A percentile compares a stretch with the other conserved stretches of the same genome.
These are phyloP conservation scores for Thermochaetoides thermophila DNA, from an alignment of 495 filamentous ascomycete species.

Conservation along the genomic window DNA sequence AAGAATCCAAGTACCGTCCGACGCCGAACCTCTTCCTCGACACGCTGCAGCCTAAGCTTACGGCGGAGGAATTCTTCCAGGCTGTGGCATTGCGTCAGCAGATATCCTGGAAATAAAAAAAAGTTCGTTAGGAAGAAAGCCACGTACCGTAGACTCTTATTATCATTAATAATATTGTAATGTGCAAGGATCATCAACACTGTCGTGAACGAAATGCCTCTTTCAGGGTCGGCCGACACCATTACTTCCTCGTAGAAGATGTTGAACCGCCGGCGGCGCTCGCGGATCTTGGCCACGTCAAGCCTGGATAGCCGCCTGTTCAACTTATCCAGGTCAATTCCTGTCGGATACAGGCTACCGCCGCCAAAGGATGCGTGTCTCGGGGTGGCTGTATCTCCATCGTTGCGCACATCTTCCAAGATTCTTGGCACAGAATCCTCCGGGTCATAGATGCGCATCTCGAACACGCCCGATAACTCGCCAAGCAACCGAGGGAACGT, in stretches of 20 bases:
- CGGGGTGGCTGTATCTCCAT: conserved; percentile 32
- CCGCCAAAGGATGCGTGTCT: conserved; percentile 40
- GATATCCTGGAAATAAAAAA: no score
- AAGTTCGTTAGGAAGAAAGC: no score
- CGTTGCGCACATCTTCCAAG: conserved; percentile 59
- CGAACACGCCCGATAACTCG: conserved; percentile 84
- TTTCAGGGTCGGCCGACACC: conserved; percentile 75
- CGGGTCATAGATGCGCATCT: conserved; percentile 91
- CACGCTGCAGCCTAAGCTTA: conserved; percentile 75
- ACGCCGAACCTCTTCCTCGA: conserved; percentile 88
- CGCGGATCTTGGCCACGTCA: conserved; percentile 56
- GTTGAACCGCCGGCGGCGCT: conserved; percentile 64
- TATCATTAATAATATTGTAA: conserved; percentile 98
- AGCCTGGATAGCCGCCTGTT: conserved; percentile 61
- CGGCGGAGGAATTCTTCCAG: conserved; percentile 92
- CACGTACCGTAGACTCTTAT: conserved; percentile 69
- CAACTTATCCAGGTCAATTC: conserved; percentile 64
- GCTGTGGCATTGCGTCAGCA: conserved; percentile 25
- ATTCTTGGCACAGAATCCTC: conserved; percentile 75
- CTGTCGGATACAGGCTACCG: conserved; percentile 33
- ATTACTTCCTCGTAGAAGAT: conserved; percentile 92
- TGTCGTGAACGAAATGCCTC: conserved; percentile 81
- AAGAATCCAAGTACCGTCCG: conserved; percentile 90
- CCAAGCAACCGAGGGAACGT: conserved; percentile 79
- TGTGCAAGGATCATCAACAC: conserved; percentile 96